These are phyloP conservation scores for Fusarium pseudonygamai DNA, from an alignment of 2,329 filamentous ascomycete genomes.

Conservation along the genomic window DNA sequence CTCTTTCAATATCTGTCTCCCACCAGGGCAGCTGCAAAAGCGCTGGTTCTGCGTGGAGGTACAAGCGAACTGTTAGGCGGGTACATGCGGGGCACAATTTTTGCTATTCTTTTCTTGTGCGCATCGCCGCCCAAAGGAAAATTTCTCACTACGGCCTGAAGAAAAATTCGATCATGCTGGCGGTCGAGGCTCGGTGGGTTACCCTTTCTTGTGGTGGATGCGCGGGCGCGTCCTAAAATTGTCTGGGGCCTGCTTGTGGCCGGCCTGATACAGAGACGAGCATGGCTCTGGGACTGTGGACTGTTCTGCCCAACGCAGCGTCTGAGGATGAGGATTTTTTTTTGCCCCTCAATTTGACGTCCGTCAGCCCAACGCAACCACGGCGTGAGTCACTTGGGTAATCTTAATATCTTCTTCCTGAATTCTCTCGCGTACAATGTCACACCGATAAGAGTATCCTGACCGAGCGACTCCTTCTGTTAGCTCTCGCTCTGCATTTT, in stretches of 20 bases:
- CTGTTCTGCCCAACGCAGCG: conserved; percentile 41
- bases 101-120: conserved; percentile 23
- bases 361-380: conserved; percentile 41
- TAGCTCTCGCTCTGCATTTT: background rate
- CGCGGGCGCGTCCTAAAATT: conserved; percentile 20
- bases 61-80: conserved; percentile 45
- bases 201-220: conserved; percentile 31
- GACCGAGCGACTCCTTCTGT: background rate
- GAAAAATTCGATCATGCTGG: conserved; percentile 37
- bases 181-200: conserved; percentile 37
- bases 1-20: conserved; percentile 7
- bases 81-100: conserved; percentile 39
- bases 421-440: background rate
- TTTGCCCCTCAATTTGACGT: conserved; percentile 36
- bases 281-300: conserved; percentile 22
- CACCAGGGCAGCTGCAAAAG: conserved; percentile 2
- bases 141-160: conserved; percentile 40
- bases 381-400: conserved; percentile 43
- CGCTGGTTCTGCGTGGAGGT: conserved; percentile 23
- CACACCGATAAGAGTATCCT: background rate
- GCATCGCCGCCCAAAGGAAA: conserved; percentile 36
- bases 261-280: conserved; percentile 13
- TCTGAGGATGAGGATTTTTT: conserved; percentile 8
- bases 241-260: conserved; percentile 27
- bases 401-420: background rate